phyloP scores from a whole-genome alignment of 2,329 filamentous ascomycete species.

The Aphanoascus verrucosus region DNA sequence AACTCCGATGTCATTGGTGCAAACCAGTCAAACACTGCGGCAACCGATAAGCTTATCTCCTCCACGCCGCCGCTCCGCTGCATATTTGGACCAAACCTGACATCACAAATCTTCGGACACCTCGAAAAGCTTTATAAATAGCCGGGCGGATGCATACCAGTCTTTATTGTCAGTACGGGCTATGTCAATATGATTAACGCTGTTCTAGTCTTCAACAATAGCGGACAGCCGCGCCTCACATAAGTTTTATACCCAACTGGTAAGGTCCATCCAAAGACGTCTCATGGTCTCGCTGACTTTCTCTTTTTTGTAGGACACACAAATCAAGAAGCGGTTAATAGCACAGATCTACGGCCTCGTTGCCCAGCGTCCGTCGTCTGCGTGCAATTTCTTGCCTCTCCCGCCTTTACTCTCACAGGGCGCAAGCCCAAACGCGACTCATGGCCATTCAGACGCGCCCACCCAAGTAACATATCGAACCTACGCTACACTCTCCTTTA shows the following conservation, averaged over 20 bases:
- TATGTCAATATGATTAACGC: conserved; percentile 76
- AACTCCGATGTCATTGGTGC: neutral
- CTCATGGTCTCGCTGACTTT: conserved; percentile 1
- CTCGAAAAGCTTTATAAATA: too few relatives aligned
- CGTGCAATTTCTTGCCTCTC: conserved; percentile 91
- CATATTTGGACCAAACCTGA: neutral
- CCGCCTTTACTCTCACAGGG: conserved; percentile 52
- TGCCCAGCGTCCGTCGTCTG: conserved; percentile 76
- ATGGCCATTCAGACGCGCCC: conserved; percentile 71
- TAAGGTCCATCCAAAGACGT: conserved; percentile 33
- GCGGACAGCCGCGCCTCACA: conserved; percentile 87
- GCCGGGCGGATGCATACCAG: neutral
- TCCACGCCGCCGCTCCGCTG: neutral
- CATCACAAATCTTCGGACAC: neutral
- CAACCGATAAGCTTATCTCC: conserved; percentile 4
- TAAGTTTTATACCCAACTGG: conserved; percentile 98
- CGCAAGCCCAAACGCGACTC: conserved; percentile 36
- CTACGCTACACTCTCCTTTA: conserved; percentile 97
- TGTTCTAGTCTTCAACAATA: conserved; percentile 96
- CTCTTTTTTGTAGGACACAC: conserved; percentile 61
- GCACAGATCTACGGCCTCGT: conserved; percentile 96
- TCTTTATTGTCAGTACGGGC: neutral
- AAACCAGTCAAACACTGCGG: conserved; percentile 10
- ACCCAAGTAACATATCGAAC: conserved; percentile 95
- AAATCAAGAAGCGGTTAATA: conserved; percentile 91